Evolutionary conservation across 257 asterid species (phyloP), one percentile per base, ranked within the genome.

Genomic region (Fraxinus excelsior): DNA sequence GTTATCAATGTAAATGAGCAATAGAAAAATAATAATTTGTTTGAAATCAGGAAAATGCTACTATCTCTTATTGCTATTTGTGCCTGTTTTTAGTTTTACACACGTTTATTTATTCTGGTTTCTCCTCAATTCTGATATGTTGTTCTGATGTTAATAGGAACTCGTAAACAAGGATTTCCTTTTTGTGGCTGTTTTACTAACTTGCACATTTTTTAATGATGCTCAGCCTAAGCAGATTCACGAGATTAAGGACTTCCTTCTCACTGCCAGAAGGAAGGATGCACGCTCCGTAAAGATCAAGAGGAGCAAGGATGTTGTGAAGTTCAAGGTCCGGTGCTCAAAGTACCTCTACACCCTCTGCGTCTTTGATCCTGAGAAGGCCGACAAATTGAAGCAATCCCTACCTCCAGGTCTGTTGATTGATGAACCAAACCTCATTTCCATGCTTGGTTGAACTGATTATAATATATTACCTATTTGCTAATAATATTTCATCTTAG

Each of bases 161-260:
- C 25, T 5, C 7, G 11, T 53, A 19, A 6, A 19, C 25, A 19
- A 53, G n/a, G 64, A 51, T 51, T 4, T 0, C 64, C 23, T 16
- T 53, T 19, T 53, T 40, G 3, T 1, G 14, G 0, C 46, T 42
- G 68, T 62, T 23, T 25, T 23, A 62, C 32, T 60, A 25, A 62
- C 19, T 25, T 19, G 6, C 13, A 25, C 13, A 3, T 16, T 25
- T 12, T 62, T 62, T 25, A 21, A 62, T 26, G 68, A 26, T 62
- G 6, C 21, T 25, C 34, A 62, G 68, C 68, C 68, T 25, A 62
- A 26, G 8, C 68, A 62, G 35, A 62, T 62, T 62, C 68, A 62
- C 12, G 68, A 62, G 68, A 62, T 62, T 62, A 62, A 62, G 35
- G 68, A 62, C 68, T 62, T 62, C 68, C 68, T 62, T 62, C 68